Conservation (phyloP, 2,329 filamentous ascomycete genomes). For the Sarocladiaceae sp. region DNA sequence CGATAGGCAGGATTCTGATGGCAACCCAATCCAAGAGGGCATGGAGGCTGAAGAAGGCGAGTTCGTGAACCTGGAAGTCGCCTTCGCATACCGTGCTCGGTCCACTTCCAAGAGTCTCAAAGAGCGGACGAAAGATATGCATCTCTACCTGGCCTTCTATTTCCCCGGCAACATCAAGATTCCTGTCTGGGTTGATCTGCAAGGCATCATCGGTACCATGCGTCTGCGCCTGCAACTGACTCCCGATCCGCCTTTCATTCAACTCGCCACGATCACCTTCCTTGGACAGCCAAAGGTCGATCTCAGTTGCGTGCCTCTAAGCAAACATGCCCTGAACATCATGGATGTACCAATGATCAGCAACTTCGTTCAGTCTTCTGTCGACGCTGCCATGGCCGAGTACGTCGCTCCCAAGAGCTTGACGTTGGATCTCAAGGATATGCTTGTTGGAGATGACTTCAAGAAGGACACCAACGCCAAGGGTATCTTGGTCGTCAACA, state of each 20-base stretch:
- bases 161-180: constrained; percentile 47
- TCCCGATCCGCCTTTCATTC: constrained; percentile 75
- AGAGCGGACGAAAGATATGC: constrained; percentile 59
- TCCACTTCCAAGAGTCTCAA: constrained; percentile 56
- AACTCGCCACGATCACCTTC: constrained; percentile 67
- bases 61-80: constrained; percentile 70
- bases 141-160: constrained; percentile 67
- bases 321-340: constrained; percentile 62
- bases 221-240: constrained; percentile 77
- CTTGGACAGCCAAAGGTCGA: constrained; percentile 69
- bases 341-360: constrained; percentile 72
- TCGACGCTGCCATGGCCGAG: constrained; percentile 67
- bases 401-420: constrained; percentile 73
- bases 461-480: constrained; percentile 65
- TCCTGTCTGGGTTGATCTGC: constrained; percentile 72
- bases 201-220: constrained; percentile 82
- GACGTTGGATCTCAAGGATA: constrained; percentile 68
- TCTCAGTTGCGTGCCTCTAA: constrained; percentile 63
- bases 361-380: constrained; percentile 67
- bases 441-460: constrained; percentile 71
- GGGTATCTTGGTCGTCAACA: constrained; percentile 59
- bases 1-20: constrained; percentile 30
- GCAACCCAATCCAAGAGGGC: constrained; percentile 40
- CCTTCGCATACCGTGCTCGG: constrained; percentile 64
- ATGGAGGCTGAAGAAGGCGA: constrained; percentile 74